Conservation (phyloP, 2,329 filamentous ascomycete species). For the Stagonosporopsis vannaccii region DNA sequence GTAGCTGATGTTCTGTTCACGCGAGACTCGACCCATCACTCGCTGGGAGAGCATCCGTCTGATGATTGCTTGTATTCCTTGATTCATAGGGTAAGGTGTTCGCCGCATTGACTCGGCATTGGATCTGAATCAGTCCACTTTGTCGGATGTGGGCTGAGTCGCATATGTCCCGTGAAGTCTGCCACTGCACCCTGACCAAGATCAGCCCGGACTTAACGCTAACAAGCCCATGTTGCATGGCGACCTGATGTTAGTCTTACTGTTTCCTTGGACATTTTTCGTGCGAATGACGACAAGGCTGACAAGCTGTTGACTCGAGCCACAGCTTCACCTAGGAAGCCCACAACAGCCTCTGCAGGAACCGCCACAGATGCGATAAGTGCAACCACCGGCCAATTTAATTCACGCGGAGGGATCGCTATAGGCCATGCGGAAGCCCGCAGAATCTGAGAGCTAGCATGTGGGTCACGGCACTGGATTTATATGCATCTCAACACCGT, state of each 20-base stretch:
- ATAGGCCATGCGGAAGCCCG: background rate
- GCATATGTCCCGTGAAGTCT: background rate
- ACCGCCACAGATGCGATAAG: background rate
- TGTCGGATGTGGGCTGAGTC: background rate
- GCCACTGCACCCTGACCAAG: background rate
- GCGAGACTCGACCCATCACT: background rate
- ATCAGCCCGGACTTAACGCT: background rate
- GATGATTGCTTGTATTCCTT: too few species aligned
- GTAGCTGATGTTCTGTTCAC: background rate
- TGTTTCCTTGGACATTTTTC: background rate
- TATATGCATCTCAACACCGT: slow-evolving; percentile 4
- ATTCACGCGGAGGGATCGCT: background rate
- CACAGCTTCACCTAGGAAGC: background rate
- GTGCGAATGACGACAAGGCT: background rate
- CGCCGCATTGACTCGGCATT: background rate
- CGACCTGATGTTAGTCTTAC: background rate
- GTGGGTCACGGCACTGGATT: background rate
- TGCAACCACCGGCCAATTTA: background rate
- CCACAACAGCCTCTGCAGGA: background rate
- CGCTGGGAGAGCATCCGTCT: background rate
- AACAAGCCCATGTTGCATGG: background rate
- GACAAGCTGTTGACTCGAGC: background rate
- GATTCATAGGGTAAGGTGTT: background rate
- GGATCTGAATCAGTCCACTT: background rate
- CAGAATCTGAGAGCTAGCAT: slow-evolving; percentile 8